Conservation (phyloP, 768 basidiomycete genomes). For the Calocera cornea region DNA sequence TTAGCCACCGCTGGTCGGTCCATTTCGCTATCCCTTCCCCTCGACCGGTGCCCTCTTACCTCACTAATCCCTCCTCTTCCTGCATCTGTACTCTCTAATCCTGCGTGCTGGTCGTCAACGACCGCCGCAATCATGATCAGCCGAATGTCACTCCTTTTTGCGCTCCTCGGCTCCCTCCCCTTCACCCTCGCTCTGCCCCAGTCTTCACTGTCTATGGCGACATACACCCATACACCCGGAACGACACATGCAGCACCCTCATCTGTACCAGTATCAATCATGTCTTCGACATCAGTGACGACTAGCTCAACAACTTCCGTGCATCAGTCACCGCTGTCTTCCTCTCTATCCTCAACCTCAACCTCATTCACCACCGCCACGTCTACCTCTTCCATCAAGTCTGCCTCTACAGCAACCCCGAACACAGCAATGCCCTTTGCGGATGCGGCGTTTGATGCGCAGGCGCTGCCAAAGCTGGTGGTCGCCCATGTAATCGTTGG, state of each 20-base stretch:
- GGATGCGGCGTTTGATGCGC: conserved; percentile 6
- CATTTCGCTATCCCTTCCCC: neutral
- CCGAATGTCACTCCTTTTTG: conserved; percentile 5
- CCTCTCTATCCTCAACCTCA: neutral
- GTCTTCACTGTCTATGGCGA: neutral
- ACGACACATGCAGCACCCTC: neutral
- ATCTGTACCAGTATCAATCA: neutral
- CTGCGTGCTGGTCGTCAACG: neutral
- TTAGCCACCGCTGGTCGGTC: neutral
- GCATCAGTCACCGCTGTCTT: neutral
- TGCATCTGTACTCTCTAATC: neutral
- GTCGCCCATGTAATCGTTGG: conserved; percentile 11
- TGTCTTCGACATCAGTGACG: neutral
- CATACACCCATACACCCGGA: neutral
- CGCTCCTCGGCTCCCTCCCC: conserved; percentile 1
- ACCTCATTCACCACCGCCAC: neutral
- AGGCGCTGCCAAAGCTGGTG: conserved; percentile 5
- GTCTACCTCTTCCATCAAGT: neutral
- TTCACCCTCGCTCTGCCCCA: neutral
- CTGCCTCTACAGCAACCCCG: neutral
- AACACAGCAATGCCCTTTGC: neutral
- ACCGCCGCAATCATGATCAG: neutral
- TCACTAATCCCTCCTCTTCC: neutral
- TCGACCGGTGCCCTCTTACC: neutral
- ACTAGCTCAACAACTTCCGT: neutral